Base-by-base conservation (phyloP, 257 asterid species). In the Salvia miltiorrhiza region DNA sequence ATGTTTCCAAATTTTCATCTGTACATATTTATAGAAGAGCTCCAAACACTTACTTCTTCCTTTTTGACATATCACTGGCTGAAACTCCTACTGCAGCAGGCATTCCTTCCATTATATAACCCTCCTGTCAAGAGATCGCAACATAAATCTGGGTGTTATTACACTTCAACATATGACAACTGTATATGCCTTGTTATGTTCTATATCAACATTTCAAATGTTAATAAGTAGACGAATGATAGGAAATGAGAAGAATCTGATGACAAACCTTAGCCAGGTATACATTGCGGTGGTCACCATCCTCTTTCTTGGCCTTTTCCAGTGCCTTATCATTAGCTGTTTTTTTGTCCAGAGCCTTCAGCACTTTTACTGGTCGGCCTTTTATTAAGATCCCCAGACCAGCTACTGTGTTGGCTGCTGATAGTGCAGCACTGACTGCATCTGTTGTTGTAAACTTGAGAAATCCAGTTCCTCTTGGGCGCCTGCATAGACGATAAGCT, bases 401-500 rank as follows among this genome's bases (percentile, higher is more conserved):
- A 80, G 74, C 73, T 28, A 33, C 85, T 65, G 76, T 58, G 49
- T 76, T 81, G 68, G 95, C 93, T 7, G 93, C 95, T 63, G 86
- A 84, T 83, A 84, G 72, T 48, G 96, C 93, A 70, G 96, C 95
- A 75, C 83, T 78, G 39, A 85, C 87, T 75, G 84, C 85, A 55
- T 88, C 96, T 16, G 66, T 50, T 66, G 90, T 82, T 56, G 76
- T 86, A 67, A 89, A 94, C 87, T 94, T 94, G 79, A 94, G 96
- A 81, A 94, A 94, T 67, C 97, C 99, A 52, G 99, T 90, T 77
- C 99, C 97, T 70, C 88, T 86, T 35, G 99, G 99, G 67, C 99
- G 86, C 84, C 97, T 93, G 77, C 73, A 78, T 65, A 75, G 60
- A 68, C 44, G 54, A 19, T 60, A 70, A 9, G 16, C 48, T 41